These are phyloP conservation scores for Magnusiomyces tetraspermus DNA, from an alignment of 1,139 yeast genomes.

Conservation along the genomic window DNA sequence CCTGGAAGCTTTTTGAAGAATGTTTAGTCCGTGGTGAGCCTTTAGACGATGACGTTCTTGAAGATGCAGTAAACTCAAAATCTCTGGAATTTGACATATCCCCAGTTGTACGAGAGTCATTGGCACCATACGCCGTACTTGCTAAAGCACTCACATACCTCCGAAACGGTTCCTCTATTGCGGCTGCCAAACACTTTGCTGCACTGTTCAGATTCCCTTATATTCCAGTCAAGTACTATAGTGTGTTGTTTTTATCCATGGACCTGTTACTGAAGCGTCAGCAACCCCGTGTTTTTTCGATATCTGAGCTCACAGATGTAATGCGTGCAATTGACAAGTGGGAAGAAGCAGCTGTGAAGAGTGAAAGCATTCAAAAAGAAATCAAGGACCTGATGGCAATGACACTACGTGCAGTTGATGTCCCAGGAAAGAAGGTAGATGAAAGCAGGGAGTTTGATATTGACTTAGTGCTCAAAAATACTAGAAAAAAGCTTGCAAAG, in stretches of 20 bases:
- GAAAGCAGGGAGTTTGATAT: conserved; percentile 2
- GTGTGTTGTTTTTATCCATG: conserved; percentile 32
- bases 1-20: conserved; percentile 52
- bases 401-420: conserved; percentile 2
- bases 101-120: conserved; percentile 53
- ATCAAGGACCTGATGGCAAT: background rate
- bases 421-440: background rate
- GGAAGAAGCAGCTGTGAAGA: conserved; percentile 28
- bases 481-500: conserved; percentile 18
- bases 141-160: conserved; percentile 39
- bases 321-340: conserved; percentile 43
- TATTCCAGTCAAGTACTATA: conserved; percentile 49
- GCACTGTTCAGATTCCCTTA: conserved; percentile 55
- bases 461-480: conserved; percentile 12
- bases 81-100: conserved; percentile 28
- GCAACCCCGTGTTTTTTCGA: conserved; percentile 18
- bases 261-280: conserved; percentile 18
- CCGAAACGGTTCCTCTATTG: conserved; percentile 24
- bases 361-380: background rate
- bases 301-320: conserved; percentile 39
- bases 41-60: conserved; percentile 18
- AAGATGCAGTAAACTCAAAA: conserved; percentile 24
- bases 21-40: conserved; percentile 41
- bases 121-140: conserved; percentile 66
- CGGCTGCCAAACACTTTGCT: conserved; percentile 36